Evolutionary conservation across 2,329 filamentous ascomycete genomes (phyloP).

Genomic region (Camillea tinctor): DNA sequence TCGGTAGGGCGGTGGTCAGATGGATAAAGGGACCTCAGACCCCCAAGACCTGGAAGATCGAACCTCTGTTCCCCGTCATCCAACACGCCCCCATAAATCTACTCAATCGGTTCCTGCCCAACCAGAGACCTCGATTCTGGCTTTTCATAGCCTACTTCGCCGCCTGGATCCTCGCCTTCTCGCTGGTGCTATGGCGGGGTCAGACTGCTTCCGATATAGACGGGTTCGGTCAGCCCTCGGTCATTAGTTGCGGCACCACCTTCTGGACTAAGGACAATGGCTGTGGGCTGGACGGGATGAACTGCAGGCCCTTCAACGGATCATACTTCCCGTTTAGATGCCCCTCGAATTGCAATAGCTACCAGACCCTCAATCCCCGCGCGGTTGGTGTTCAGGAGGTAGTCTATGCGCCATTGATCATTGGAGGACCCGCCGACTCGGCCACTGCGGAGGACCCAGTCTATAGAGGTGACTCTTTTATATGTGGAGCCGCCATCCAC

Average conservation of each 20-base stretch:
- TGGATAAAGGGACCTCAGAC: slow-evolving; percentile 59
- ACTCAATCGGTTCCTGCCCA: slow-evolving; percentile 61
- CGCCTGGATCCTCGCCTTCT: slow-evolving; percentile 69
- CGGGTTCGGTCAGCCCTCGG: slow-evolving; percentile 64
- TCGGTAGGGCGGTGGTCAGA: slow-evolving; percentile 38
- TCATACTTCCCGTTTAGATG: slow-evolving; percentile 72
- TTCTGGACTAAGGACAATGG: slow-evolving; percentile 71
- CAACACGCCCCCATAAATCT: slow-evolving; percentile 67
- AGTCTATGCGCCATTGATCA: slow-evolving; percentile 62
- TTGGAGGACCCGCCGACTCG: slow-evolving; percentile 60
- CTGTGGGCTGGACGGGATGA: slow-evolving; percentile 72
- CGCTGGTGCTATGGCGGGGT: slow-evolving; percentile 65
- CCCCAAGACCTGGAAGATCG: slow-evolving; percentile 51
- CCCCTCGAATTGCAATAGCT: slow-evolving; percentile 67
- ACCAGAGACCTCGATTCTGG: slow-evolving; percentile 55
- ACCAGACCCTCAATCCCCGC: slow-evolving; percentile 66
- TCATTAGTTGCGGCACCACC: slow-evolving; percentile 64
- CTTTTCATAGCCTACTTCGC: slow-evolving; percentile 60
- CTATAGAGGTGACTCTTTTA: slow-evolving; percentile 87
- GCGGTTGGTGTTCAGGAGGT: slow-evolving; percentile 71
- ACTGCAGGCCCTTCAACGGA: slow-evolving; percentile 73
- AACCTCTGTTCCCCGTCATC: slow-evolving; percentile 61
- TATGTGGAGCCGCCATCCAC: slow-evolving; percentile 83
- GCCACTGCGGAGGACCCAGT: slow-evolving; percentile 46
- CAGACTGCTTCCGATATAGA: slow-evolving; percentile 59